Conservation (phyloP, 768 basidiomycete genomes). For the Steccherinum ochraceum region DNA sequence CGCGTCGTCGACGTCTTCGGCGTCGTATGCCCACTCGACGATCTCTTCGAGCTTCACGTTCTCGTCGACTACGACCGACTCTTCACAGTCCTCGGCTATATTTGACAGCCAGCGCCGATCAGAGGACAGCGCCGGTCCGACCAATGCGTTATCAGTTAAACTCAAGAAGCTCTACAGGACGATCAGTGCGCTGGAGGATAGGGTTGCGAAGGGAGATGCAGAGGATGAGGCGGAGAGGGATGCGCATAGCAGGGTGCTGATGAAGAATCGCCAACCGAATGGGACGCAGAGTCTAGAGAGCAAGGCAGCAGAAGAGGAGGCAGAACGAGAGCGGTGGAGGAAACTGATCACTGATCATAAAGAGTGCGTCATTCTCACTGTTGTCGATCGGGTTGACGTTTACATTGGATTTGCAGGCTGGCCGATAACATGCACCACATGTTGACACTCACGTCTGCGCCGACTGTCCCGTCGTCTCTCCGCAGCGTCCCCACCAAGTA, state of each 20-base stretch:
- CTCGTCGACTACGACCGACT: conserved; percentile 70
- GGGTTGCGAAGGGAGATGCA: conserved; percentile 47
- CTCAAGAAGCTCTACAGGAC: conserved; percentile 80
- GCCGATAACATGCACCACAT: conserved; percentile 89
- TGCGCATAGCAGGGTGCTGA: conserved; percentile 33
- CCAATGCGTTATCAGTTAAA: conserved; percentile 64
- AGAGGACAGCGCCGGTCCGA: conserved; percentile 35
- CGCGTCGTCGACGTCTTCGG: conserved; percentile 66
- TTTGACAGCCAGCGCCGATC: conserved; percentile 54
- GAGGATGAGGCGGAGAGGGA: conserved; percentile 20
- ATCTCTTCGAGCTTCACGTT: conserved; percentile 67
- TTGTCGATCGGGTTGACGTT: conserved; percentile 1
- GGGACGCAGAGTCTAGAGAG: conserved; percentile 22
- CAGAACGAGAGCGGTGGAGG: conserved; percentile 72
- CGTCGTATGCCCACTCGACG: conserved; percentile 54
- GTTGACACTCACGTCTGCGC: conserved; percentile 78
- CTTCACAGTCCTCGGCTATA: conserved; percentile 64
- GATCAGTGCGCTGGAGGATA: conserved; percentile 75
- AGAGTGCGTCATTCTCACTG: conserved; percentile 42
- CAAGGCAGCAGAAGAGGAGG: conserved; percentile 40
- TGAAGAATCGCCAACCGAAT: conserved; percentile 16
- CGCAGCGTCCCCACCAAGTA: conserved; percentile 90
- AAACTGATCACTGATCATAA: conserved; percentile 77
- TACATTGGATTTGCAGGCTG: conserved; percentile 47
- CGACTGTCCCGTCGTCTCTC: conserved; percentile 81